Evolutionary conservation across 176 grass and related monocot species (phyloP), one percentile per base, ranked within the genome.

Genomic region (Poa annua): DNA sequence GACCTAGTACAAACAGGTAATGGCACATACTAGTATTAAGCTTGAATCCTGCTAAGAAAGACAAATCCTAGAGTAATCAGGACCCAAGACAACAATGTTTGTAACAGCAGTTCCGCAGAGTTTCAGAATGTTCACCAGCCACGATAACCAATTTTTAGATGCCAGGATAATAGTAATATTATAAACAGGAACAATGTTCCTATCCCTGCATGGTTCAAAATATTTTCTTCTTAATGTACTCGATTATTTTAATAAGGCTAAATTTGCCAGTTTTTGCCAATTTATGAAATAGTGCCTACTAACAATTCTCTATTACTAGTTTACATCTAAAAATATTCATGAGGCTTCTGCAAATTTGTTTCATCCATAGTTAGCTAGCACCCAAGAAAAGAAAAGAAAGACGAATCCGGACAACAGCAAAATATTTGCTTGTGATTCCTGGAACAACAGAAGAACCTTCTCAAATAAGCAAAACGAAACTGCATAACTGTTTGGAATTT

Each of bases 161-260:
- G 13, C n/a, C 68, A 71, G 21, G 68, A 47, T 64, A 71, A 71
- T 24, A 52, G 66, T 81, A 24, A 81, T 12, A 81, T 21, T 68
- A 54, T 24, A 57, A 53, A 71, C 50, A 45, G 33, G n/a, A 71
- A 54, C 34, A 7, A 25, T 42, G 13, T 25, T 48, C 33, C 8
- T 26, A 47, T 83, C 68, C 21, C 21, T 71, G 41, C 21, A 71
- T 71, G 21, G 68, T 71, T 71, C 14, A 48, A 71, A 47, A 71
- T 47, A 72, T 4, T 3, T 11, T 42, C 9, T 80, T 13, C 14
- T 45, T 14, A 44, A 68, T 71, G 45, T 19, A 71, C 36, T 82
- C 17, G 13, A 55, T 59, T 13, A 51, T 69, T 39, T 69, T 42
- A 13, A 10, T 19, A 80, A 21, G 10, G 33, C 4, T 53, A 25